Evolutionary conservation across 2,329 filamentous ascomycete genomes (phyloP).

Genomic region (Colletotrichum liaoningense): DNA sequence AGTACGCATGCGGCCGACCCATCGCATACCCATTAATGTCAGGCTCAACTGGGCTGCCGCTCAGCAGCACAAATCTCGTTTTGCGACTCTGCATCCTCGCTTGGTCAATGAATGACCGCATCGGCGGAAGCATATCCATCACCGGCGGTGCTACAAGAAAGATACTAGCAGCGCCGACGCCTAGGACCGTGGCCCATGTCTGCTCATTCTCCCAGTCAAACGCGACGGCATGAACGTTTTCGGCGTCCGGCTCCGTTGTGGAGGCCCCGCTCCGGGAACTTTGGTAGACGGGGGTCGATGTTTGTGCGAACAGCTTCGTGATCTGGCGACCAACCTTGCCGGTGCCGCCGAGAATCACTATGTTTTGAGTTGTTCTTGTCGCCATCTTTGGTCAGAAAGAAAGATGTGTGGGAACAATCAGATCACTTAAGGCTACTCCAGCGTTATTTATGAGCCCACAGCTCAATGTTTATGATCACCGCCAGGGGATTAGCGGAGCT

Average conservation of each 20-base stretch:
- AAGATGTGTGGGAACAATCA: too few relatives aligned
- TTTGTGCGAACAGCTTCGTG: constrained; percentile 46
- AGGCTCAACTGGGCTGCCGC: constrained; percentile 45
- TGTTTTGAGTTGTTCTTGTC: not conserved
- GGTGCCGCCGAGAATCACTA: constrained; percentile 58
- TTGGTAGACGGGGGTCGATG: constrained; percentile 45
- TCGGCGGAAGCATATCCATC: constrained; percentile 44
- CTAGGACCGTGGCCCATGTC: constrained; percentile 52
- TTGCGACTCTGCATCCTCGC: constrained; percentile 47
- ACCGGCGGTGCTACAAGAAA: constrained; percentile 54
- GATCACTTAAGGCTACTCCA: too few relatives aligned
- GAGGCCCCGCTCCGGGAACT: constrained; percentile 47
- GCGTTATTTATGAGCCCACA: not conserved
- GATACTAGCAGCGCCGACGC: constrained; percentile 39
- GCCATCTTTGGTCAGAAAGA: not conserved
- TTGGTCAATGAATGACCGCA: constrained; percentile 55
- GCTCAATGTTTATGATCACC: not conserved
- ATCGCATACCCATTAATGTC: constrained; percentile 48
- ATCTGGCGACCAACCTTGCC: constrained; percentile 57
- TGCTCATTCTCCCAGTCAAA: constrained; percentile 58
- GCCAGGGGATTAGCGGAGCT: not conserved
- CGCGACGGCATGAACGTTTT: constrained; percentile 40
- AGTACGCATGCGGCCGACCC: constrained; percentile 51
- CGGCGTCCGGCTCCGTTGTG: constrained; percentile 39
- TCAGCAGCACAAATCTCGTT: constrained; percentile 58